Evolutionary conservation across 768 basidiomycete genomes (phyloP).

Genomic region (Leccinum disarticulatum): DNA sequence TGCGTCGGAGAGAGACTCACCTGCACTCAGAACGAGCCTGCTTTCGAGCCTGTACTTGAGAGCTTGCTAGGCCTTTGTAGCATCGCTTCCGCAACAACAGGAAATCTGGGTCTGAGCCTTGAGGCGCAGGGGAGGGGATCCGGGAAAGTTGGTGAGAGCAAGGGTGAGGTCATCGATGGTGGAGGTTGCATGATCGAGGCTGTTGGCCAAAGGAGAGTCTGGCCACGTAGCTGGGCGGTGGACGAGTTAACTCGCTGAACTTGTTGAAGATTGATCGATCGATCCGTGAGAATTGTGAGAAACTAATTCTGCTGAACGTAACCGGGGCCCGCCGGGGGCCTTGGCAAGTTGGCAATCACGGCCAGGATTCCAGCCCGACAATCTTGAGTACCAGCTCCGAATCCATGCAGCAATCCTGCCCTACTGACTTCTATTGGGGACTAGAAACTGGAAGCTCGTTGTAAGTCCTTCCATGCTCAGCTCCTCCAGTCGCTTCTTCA

Average conservation of each 20-base stretch:
- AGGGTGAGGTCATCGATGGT: slow-evolving; percentile 81
- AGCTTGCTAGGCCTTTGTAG: too few relatives aligned
- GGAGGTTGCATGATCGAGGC: slow-evolving; percentile 50
- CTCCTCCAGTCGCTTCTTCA: slow-evolving; percentile 62
- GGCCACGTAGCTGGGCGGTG: slow-evolving; percentile 49
- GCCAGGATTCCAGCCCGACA: slow-evolving; percentile 41
- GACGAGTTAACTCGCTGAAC: slow-evolving; percentile 14
- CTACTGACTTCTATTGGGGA: slow-evolving; percentile 52
- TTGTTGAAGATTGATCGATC: not conserved
- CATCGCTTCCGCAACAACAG: too few relatives aligned
- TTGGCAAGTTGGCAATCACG: too few relatives aligned
- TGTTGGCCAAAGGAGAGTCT: slow-evolving; percentile 50
- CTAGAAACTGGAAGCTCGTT: slow-evolving; percentile 68
- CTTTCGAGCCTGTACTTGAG: too few relatives aligned
- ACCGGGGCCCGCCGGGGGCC: too few relatives aligned
- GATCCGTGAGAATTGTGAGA: slow-evolving; percentile 21
- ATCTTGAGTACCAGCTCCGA: slow-evolving; percentile 57
- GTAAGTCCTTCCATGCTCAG: slow-evolving; percentile 72
- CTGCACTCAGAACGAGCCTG: too few relatives aligned
- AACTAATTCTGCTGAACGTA: not conserved
- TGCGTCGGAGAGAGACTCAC: too few relatives aligned
- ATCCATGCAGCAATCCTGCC: slow-evolving; percentile 76
- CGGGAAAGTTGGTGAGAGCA: slow-evolving; percentile 70
- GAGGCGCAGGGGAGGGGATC: slow-evolving; percentile 70
- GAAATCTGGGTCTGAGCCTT: slow-evolving; percentile 41